These are phyloP conservation scores for Rhodotorula babjevae DNA, from an alignment of 768 basidiomycete genomes.

Conservation along the genomic window DNA sequence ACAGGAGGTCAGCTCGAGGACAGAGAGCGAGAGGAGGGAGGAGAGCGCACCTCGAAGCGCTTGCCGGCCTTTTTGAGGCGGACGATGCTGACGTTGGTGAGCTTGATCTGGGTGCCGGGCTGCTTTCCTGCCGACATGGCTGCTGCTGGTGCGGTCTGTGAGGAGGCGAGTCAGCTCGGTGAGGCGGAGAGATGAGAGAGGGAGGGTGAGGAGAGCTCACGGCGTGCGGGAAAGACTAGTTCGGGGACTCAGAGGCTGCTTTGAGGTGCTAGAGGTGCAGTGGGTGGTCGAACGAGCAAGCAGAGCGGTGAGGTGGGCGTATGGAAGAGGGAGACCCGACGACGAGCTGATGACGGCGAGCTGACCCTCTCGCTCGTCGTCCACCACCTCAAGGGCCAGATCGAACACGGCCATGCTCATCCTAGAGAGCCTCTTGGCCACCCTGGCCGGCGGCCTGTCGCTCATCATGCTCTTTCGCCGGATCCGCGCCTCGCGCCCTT, in stretches of 20 bases:
- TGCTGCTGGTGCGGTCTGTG: not conserved
- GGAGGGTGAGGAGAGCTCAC: too few species aligned
- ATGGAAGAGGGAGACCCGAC: too few species aligned
- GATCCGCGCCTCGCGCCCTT: not conserved
- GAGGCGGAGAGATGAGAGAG: not conserved
- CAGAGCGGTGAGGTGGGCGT: too few species aligned
- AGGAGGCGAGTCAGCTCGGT: not conserved
- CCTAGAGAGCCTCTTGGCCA: not conserved
- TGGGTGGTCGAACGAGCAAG: too few species aligned
- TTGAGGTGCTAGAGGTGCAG: too few species aligned
- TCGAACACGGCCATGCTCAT: not conserved
- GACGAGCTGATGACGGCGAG: too few species aligned
- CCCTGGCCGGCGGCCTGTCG: not conserved
- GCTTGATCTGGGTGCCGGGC: conserved; percentile 53
- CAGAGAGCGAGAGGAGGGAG: not conserved
- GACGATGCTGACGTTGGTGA: conserved; percentile 96
- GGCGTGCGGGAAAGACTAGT: too few species aligned
- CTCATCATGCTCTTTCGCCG: not conserved
- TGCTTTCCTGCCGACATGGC: conserved; percentile 40
- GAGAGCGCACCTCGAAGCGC: conserved; percentile 79
- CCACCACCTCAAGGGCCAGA: not conserved
- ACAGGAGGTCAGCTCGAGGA: not conserved
- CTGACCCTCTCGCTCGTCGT: too few species aligned
- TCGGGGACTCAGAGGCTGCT: too few species aligned
- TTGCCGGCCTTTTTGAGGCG: conserved; percentile 95